Evolutionary conservation across 306 rosid species (phyloP), one percentile per base, ranked within the genome.

Genomic region (Luffa acutangula): DNA sequence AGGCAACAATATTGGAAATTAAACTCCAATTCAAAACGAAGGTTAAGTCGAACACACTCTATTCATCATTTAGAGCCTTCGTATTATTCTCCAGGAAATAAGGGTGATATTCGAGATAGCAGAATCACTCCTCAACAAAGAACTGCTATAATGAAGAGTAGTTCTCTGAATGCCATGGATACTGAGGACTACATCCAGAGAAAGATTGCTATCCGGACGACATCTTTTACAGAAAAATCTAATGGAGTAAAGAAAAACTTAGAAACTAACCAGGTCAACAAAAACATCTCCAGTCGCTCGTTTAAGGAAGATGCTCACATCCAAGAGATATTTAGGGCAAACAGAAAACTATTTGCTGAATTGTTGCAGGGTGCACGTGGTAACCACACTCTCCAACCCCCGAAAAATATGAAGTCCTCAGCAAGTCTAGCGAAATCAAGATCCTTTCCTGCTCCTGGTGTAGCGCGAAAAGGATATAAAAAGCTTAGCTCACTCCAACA

Each of bases 291-390:
- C 4, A 45, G 76, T 21, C 66, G 56, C 59, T 58, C 83, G 13
- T 71, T 84, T 54, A 80, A 81, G 80, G 89, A 90, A 25, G 82
- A 75, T 43, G 57, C 36, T 72, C 95, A 92, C 83, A 84, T 88
- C 83, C 80, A 87, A 57, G 90, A 89, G 87, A 59, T 85, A 74
- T 66, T 84, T 49, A 86, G 78, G 75, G 85, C 74, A 69, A 90
- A 95, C 83, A 88, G 89, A 86, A 93, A 90, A 59, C 74, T 90
- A 56, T 81, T 95, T 76, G 81, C 93, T n/a, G 89, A 91, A 81
- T 81, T 92, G 75, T 81, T 91, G 1, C 84, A 71, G 8, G 76
- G 76, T 71, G 76, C 77, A 73, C 90, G 83, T 58, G 84, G 82
- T 20, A 85, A 87, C 21, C n/a, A 78, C 37, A 48, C 80, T 34